Evolutionary conservation across 2,329 filamentous ascomycete species (phyloP), one percentile per base, ranked within the genome.

Genomic region (Penicillium frequentans): DNA sequence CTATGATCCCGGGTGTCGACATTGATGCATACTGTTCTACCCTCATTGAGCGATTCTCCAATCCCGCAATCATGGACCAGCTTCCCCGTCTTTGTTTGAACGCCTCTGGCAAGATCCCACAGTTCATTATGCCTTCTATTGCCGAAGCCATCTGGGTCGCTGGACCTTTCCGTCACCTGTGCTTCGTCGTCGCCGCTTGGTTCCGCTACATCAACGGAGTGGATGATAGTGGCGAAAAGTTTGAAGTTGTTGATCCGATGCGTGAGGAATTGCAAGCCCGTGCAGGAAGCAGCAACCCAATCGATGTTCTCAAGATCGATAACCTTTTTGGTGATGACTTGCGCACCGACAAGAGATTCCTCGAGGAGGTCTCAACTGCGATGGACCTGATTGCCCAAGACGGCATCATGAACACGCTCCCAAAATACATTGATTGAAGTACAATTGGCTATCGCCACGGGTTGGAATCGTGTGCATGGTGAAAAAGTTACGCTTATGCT

Each of bases 61-160:
- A 83, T 77, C 80, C 81, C 0, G 82, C 81, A 54, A 82, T 83
- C 64, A 82, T 78, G 79, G 81, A 83, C 58, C 80, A 82, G 71
- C 73, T 83, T 55, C 77, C 79, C 37, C 81, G 81, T 35, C 72
- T 83, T 57, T 79, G 78, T 56, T 76, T 83, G 23, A 79, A 79
- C 66, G 81, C 76, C 23, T 82, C 80, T 4, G 81, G 81, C 72
- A 83, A 83, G 77, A 77, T 83, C 39, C 81, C 81, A 0, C 80
- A 75, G 55, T 75, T 75, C 53, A 74, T 74, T 59, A 74, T 75
- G 71, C 72, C 72, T 2, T 73, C 72, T 1, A 70, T 75, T 52
- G 72, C 72, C 39, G 73, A 74, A 56, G 65, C 68, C 43, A 83
- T 83, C 57, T 79, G 77, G 78, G 67, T 68, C 0, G 74, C 67